Evolutionary conservation across 345 rosid species (phyloP), one percentile per base, ranked within the genome.

Genomic region (Xanthoceras sorbifolium): DNA sequence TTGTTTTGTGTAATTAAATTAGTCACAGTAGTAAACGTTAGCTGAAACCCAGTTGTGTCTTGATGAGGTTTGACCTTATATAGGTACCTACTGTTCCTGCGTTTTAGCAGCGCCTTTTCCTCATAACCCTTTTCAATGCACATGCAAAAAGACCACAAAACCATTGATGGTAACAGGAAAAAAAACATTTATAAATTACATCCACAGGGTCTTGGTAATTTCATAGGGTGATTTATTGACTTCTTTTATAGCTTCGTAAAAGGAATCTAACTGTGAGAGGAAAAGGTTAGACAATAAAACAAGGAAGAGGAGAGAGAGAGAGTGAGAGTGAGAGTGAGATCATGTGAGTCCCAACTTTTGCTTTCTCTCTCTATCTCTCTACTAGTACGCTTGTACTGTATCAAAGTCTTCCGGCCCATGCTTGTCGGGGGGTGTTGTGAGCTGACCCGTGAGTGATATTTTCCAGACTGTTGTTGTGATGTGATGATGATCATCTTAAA

Each of bases 311-410:
- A 32, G 64, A 29, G 6, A 54, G 25, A 62, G 9, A 25, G 57
- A 3, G 28, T 1, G 52, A 20, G 54, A 55, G 32, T 11, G 57
- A 64, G 63, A 59, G 25, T 66, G 78, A 82, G 82, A 75, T 80
- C 84, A 82, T 32, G 81, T 71, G 85, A 80, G 83, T 25, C 85
- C 82, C 85, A n/a, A 67, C 87, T 10, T 31, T 55, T n/a, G 54
- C 17, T 15, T 22, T 22, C 62, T 31, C 15, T 26, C 77, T 18
- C 52, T 25, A 5, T 52, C 48, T 44, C 20, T 68, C 20, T 32
- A 17, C 17, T 18, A 15, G 22, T 11, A 1, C 10, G 4, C n/a
- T 50, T 17, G 4, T 15, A 26, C 25, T 40, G 67, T 5, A 55
- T 57, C 12, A 59, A 64, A 61, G 79, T 76, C 82, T 70, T 81